A percentile compares a stretch with the other conserved stretches of the same genome.
phyloP scores from a whole-genome alignment of 805 yeast species.

The Debaryomyces tyrocola region DNA sequence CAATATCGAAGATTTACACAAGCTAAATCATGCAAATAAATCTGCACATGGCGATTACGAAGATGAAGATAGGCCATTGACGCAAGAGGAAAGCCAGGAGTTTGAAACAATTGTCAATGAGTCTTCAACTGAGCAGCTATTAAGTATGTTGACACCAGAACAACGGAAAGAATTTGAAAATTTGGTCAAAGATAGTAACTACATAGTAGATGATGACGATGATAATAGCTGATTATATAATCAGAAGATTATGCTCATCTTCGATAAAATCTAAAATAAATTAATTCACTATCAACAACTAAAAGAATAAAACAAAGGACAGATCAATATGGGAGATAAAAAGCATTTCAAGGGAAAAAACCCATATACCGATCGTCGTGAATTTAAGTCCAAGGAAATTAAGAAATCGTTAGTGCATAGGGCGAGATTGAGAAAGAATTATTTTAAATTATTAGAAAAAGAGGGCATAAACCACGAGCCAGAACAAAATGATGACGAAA shows the following conservation, averaged over 20 bases:
- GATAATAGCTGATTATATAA: slow-evolving; percentile 5
- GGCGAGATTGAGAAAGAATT: slow-evolving; percentile 77
- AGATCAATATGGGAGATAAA: background rate
- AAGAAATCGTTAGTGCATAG: slow-evolving; percentile 74
- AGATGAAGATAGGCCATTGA: slow-evolving; percentile 5
- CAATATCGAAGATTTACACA: slow-evolving; percentile 1
- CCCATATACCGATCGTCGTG: slow-evolving; percentile 35
- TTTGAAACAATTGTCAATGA: background rate
- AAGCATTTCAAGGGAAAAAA: slow-evolving; percentile 19
- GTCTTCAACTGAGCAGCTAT: slow-evolving; percentile 1
- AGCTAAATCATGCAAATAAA: background rate
- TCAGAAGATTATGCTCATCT: slow-evolving; percentile 12
- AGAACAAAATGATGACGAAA: slow-evolving; percentile 7
- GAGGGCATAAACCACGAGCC: slow-evolving; percentile 48
- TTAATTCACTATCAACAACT: background rate
- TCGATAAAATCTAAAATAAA: background rate
- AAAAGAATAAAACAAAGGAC: too few relatives aligned
- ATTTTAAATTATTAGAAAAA: slow-evolving; percentile 73
- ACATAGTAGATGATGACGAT: background rate
- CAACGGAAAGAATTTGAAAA: slow-evolving; percentile 3
- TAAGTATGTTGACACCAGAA: slow-evolving; percentile 3
- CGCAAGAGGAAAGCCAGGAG: slow-evolving; percentile 3
- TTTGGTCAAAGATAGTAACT: background rate
- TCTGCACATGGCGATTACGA: background rate
- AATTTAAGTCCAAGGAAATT: slow-evolving; percentile 59